These are phyloP conservation scores for Phytophthora foliorum DNA, from an alignment of 352 stramenopile species.

Conservation along the genomic window DNA sequence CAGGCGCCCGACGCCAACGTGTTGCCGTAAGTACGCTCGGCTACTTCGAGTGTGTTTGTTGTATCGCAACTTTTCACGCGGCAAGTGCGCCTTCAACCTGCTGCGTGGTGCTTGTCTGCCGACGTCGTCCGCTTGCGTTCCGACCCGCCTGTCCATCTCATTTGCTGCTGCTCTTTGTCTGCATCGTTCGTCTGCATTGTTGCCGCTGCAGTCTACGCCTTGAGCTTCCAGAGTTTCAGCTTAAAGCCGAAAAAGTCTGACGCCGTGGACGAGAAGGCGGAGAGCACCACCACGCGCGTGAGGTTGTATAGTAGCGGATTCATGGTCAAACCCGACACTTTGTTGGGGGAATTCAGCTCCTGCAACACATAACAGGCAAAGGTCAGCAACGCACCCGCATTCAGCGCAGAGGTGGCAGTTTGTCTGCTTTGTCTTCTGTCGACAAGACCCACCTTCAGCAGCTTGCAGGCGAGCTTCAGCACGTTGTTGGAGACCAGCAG, in stretches of 20 bases:
- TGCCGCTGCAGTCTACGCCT: conserved; percentile 51
- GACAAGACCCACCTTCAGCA: conserved; percentile 75
- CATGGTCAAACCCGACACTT: conserved; percentile 92
- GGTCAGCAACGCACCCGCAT: conserved; percentile 23
- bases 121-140: conserved; percentile 27
- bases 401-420: conserved; percentile 8
- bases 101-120: conserved; percentile 11
- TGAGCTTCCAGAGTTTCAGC: conserved; percentile 93
- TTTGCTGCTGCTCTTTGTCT: conserved; percentile 26
- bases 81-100: conserved; percentile 21
- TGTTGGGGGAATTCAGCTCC: conserved; percentile 93
- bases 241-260: conserved; percentile 94
- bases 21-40: conserved; percentile 11
- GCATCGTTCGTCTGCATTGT: no score
- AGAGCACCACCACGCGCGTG: conserved; percentile 90
- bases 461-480: conserved; percentile 91
- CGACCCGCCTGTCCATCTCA: conserved; percentile 40
- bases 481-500: conserved; percentile 92
- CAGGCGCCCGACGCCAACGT: conserved; percentile 1
- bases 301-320: conserved; percentile 93
- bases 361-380: conserved; percentile 28
- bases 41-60: conserved; percentile 11
- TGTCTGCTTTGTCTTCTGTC: not conserved
- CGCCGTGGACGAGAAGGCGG: conserved; percentile 89
- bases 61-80: conserved; percentile 12